phyloP scores from a whole-genome alignment of 2,329 filamentous ascomycete genomes.

The Xylaria sp. region DNA sequence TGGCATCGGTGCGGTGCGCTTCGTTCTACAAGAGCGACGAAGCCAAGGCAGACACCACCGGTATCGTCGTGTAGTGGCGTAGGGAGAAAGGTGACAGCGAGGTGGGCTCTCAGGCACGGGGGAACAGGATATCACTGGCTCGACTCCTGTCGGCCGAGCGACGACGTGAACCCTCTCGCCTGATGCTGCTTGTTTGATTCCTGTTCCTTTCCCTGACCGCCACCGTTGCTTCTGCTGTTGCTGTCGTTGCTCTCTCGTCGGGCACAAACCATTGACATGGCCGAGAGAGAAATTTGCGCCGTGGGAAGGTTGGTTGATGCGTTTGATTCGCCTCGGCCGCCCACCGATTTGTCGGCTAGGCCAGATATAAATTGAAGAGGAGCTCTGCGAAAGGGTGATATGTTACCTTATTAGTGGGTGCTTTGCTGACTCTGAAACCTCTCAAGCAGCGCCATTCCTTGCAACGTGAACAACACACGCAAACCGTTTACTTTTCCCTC shows the following conservation, averaged over 20 bases:
- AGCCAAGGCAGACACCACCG: conserved; percentile 10
- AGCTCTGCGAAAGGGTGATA: conserved; percentile 1
- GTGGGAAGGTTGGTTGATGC: conserved; percentile 13
- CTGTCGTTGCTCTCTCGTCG: conserved; percentile 11
- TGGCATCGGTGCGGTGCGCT: neutral
- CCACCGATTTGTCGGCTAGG: conserved; percentile 8
- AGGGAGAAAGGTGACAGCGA: conserved; percentile 2
- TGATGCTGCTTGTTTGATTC: neutral
- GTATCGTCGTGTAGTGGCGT: conserved; percentile 1
- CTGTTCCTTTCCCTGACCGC: neutral
- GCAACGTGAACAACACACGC: neutral
- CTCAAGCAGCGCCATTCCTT: conserved; percentile 6
- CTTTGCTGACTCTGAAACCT: conserved; percentile 13
- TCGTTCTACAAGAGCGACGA: conserved; percentile 17
- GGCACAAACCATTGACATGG: conserved; percentile 28
- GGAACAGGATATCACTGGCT: neutral
- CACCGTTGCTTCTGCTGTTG: neutral
- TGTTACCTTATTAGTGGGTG: conserved; percentile 13
- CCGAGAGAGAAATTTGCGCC: conserved; percentile 10
- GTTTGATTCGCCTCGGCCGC: conserved; percentile 3
- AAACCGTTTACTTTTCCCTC: neutral
- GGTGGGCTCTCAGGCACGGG: conserved; percentile 10
- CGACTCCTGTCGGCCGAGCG: conserved; percentile 9
- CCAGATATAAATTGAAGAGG: neutral
- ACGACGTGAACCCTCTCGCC: conserved; percentile 8